phyloP scores from a whole-genome alignment of 306 rosid genomes.

The Glycine tomentella region DNA sequence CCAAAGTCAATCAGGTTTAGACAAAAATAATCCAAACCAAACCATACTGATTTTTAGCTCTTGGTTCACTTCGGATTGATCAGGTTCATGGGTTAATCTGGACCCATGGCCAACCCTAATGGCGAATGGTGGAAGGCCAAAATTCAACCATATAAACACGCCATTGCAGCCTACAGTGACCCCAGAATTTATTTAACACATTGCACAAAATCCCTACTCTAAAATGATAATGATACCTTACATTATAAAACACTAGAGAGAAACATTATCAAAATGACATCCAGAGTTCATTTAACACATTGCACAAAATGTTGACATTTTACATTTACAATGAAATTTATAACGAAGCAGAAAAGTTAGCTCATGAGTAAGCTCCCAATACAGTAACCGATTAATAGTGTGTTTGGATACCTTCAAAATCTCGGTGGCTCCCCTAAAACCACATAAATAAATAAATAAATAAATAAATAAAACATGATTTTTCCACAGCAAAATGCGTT shows the following conservation, averaged over 20 bases:
- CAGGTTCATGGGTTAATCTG: neutral
- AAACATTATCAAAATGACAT: constrained; percentile 14
- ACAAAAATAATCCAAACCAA: neutral
- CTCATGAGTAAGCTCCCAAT: constrained; percentile 5
- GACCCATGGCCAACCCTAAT: neutral
- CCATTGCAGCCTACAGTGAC: too few species aligned
- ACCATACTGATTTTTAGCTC: neutral
- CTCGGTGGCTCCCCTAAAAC: neutral
- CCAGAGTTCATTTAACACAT: constrained; percentile 18
- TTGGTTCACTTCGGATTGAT: neutral
- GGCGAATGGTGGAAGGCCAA: too few species aligned
- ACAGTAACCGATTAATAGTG: neutral
- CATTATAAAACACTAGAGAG: neutral
- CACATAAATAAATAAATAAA: neutral
- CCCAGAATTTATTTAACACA: too few species aligned
- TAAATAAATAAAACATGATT: neutral
- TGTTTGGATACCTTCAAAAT: neutral
- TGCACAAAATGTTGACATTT: constrained; percentile 3
- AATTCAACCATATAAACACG: too few species aligned
- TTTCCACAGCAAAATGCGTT: neutral
- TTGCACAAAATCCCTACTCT: neutral
- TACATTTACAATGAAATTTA: neutral
- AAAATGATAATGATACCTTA: neutral
- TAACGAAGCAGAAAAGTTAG: neutral
- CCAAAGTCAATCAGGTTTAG: too few species aligned